Evolutionary conservation across 2,329 filamentous ascomycete species (phyloP), one percentile per base, ranked within the genome.

Genomic region (Monosporascus sp.): DNA sequence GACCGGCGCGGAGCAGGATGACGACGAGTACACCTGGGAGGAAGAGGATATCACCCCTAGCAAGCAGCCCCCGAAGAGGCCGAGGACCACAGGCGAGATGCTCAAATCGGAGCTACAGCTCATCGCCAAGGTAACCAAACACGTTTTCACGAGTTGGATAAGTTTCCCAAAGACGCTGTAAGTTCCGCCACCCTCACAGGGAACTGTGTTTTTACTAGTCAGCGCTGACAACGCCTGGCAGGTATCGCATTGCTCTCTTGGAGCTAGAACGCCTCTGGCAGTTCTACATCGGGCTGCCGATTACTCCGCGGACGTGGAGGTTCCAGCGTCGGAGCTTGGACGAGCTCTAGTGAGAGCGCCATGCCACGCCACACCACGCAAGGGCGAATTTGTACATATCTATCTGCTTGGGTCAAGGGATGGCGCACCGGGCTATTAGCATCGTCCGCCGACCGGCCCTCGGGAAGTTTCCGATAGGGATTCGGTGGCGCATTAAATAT

Each of bases 71-170:
- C 56, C 57, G 7, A 58, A 64, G 6, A 55, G 65, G 4, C 60
- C 70, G 0, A 64, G 76, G 34, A 73, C 73, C 45, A 76, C 78
- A 0, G 66, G 68, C 47, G 84, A 91, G 22, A 72, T 77, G 6
- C 76, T 93, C 56, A 73, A 76, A 59, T 70, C 78, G 1, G 93
- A 97, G 70, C 69, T 86, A 31, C 68, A 72, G 5, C 72, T 84
- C 17, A 78, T 96, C 14, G 81, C 76, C 63, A 75, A 77, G 53
- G 85, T 84, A 1, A 75, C 82, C 47, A 79, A 81, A 60, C 83
- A 85, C 61, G 84, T 97, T 2, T 24, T 94, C 8, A 77, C 69
- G 58, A 81, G 82, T 54, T 99, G 90, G 89, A 51, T 84, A 6
- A 72, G 77, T 22, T 74, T 91, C 47, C 92, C 92, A 0, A 75